phyloP scores from a whole-genome alignment of 2,329 filamentous ascomycete genomes.

The Monilinia vaccinii-corymbosi region DNA sequence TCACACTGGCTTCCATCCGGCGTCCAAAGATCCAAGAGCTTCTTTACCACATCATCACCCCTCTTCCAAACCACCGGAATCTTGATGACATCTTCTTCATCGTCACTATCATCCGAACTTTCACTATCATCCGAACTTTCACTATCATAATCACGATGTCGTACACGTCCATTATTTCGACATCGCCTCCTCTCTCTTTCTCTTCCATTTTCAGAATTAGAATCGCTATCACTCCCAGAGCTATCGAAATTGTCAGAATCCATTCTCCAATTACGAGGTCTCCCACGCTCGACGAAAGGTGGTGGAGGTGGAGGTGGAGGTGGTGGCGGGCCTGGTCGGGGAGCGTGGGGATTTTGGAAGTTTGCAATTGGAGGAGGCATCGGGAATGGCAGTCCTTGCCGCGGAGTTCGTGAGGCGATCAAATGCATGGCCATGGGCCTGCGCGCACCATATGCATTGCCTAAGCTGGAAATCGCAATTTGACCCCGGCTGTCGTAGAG shows the following conservation, averaged over 20 bases:
- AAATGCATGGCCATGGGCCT: slow-evolving; percentile 16
- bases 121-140: neutral
- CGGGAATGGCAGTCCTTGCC: neutral
- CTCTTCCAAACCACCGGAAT: slow-evolving; percentile 12
- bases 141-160: neutral
- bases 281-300: neutral
- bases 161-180: neutral
- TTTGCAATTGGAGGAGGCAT: neutral
- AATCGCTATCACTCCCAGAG: slow-evolving; percentile 8
- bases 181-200: neutral
- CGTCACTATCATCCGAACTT: slow-evolving; percentile 4
- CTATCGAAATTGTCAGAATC: neutral
- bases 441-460: neutral
- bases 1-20: neutral
- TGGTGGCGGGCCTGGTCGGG: neutral
- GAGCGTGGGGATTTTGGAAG: neutral
- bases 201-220: slow-evolving; percentile 1
- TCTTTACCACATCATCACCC: slow-evolving; percentile 17
- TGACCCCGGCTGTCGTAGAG: slow-evolving; percentile 12
- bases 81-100: slow-evolving; percentile 12
- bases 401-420: slow-evolving; percentile 14
- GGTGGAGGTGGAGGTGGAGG: neutral
- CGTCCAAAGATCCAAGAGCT: slow-evolving; percentile 16
- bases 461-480: neutral
- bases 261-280: neutral